These are phyloP conservation scores for Debaryomyces sp. DNA, from an alignment of 1,139 yeast genomes.

Conservation along the genomic window DNA sequence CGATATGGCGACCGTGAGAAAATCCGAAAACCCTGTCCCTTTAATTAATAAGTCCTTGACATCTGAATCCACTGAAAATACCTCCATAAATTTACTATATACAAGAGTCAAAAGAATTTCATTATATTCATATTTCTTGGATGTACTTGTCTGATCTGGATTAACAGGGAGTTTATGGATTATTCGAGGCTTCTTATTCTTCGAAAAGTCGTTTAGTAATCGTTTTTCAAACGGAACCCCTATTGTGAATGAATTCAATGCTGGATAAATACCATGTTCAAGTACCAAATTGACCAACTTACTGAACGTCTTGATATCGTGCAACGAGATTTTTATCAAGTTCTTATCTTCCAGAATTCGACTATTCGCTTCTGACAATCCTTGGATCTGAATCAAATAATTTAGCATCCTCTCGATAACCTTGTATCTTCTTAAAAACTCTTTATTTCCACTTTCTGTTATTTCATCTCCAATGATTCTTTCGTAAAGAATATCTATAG, in stretches of 20 bases:
- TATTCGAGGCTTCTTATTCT: conserved; percentile 25
- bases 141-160: neutral
- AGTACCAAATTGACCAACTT: conserved; percentile 64
- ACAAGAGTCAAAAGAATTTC: conserved; percentile 35
- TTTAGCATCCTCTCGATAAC: conserved; percentile 34
- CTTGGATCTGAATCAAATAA: conserved; percentile 39
- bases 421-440: conserved; percentile 18
- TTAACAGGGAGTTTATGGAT: conserved; percentile 18
- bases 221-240: conserved; percentile 72
- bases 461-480: conserved; percentile 10
- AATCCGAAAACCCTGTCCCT: conserved; percentile 77
- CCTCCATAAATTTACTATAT: conserved; percentile 31
- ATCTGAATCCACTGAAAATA: conserved; percentile 49
- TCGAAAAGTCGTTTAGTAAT: conserved; percentile 48
- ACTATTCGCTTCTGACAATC: conserved; percentile 27
- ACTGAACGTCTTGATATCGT: conserved; percentile 78
- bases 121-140: conserved; percentile 15
- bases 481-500: conserved; percentile 19
- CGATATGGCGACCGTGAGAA: conserved; percentile 58
- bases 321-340: conserved; percentile 72
- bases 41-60: conserved; percentile 57
- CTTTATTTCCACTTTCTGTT: conserved; percentile 3
- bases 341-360: conserved; percentile 28
- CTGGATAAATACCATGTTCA: conserved; percentile 71
- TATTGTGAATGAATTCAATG: conserved; percentile 51